phyloP scores from a whole-genome alignment of 2,329 filamentous ascomycete species.

The Paecilomyces sp. region DNA sequence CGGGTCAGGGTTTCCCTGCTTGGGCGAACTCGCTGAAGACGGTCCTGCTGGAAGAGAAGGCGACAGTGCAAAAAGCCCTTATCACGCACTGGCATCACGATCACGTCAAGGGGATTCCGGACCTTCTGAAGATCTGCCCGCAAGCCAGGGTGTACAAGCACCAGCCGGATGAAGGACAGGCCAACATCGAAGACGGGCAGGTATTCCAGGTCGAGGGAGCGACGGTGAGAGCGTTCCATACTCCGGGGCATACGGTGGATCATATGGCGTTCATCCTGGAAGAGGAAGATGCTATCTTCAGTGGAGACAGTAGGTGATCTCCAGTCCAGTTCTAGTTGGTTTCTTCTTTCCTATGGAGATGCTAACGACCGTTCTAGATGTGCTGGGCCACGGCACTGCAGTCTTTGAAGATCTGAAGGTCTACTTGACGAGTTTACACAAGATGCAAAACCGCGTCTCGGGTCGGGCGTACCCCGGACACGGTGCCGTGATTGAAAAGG shows the following conservation, averaged over 20 bases:
- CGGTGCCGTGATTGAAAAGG: slow-evolving; percentile 69
- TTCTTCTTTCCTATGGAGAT: neutral
- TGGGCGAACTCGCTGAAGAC: slow-evolving; percentile 64
- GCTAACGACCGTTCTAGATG: slow-evolving; percentile 38
- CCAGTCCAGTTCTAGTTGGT: neutral
- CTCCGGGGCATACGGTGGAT: slow-evolving; percentile 72
- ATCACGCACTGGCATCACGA: slow-evolving; percentile 92
- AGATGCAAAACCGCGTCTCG: slow-evolving; percentile 55
- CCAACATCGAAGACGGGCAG: slow-evolving; percentile 50
- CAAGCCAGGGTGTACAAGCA: slow-evolving; percentile 60
- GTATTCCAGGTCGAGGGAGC: slow-evolving; percentile 45
- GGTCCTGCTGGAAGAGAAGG: slow-evolving; percentile 61
- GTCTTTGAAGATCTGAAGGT: slow-evolving; percentile 70
- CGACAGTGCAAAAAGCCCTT: slow-evolving; percentile 61
- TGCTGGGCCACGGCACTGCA: slow-evolving; percentile 77
- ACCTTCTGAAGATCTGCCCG: slow-evolving; percentile 61
- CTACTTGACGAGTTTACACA: slow-evolving; percentile 63
- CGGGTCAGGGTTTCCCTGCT: slow-evolving; percentile 68
- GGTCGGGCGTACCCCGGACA: slow-evolving; percentile 82
- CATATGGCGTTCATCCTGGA: slow-evolving; percentile 72
- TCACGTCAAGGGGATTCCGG: slow-evolving; percentile 68
- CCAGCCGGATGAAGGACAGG: slow-evolving; percentile 46
- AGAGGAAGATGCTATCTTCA: slow-evolving; percentile 78
- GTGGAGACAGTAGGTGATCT: slow-evolving; percentile 58
- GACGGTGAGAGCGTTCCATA: slow-evolving; percentile 60